Evolutionary conservation across 805 yeast species (phyloP), one percentile per base, ranked within the genome.

Genomic region (Millerozyma miso): DNA sequence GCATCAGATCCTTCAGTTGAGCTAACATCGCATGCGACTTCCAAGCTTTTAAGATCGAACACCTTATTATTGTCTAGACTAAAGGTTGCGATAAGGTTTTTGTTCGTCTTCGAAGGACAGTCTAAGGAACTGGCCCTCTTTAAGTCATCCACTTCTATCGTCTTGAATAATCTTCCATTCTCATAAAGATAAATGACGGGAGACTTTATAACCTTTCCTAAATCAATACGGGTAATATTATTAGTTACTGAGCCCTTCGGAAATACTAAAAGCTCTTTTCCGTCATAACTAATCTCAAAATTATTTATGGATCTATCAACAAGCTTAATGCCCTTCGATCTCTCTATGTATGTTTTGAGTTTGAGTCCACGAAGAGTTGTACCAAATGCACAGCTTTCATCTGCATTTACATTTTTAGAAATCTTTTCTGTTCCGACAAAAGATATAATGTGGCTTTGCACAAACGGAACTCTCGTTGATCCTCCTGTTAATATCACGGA

Each of bases 361-460:
- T 60, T 61, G 33, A 88, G 84, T 16, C 93, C 98, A 50, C 89
- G 77, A 32, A 85, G 68, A n/a, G 96, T 80, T 2, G 95, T 80
- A 39, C 99, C 99, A 53, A 87, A 73, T 12, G 88, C 96, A 40
- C 88, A 88, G 36, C 97, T 82, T 67, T 93, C 99, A 63, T 93
- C 99, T 0, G 99, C 93, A 62, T 93, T 93, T 36, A 93, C 95
- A 40, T 83, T 87, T 61, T 83, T 88, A 17, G 95, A 74, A 33
- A 90, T 71, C 47, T 58, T 67, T 2, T 79, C 83, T 15, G 78
- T 79, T 1, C 84, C 88, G 34, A 83, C 65, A 35, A 80, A 67
- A 2, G 75, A 58, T 1, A 59, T 47, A 45, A 88, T 66, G 41
- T 74, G 77, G 43, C 77, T 73, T 62, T 88, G 93, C 37, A 93